A percentile compares a stretch with the other conserved stretches of the same genome.
Conservation (phyloP, 148 eudicot genomes). For the Vaccinium darrowii region DNA sequence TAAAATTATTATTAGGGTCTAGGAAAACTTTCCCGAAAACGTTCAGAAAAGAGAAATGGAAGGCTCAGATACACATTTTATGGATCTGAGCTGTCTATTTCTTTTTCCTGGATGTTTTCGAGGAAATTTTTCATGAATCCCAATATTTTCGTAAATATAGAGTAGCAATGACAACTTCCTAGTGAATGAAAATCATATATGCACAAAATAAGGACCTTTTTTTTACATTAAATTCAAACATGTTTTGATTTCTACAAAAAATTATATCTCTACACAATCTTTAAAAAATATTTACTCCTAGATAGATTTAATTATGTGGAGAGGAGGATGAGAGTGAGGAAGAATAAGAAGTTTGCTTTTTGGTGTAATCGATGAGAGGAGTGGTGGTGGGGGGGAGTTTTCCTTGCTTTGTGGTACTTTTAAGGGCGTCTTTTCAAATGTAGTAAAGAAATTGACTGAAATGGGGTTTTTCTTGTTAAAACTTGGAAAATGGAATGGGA, state of each 20-base stretch:
- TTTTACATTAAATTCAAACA: not conserved
- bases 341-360: constrained; percentile 25
- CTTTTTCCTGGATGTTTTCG: too few relatives aligned
- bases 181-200: too few relatives aligned
- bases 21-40: too few relatives aligned
- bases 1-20: too few relatives aligned
- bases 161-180: too few relatives aligned
- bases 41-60: too few relatives aligned
- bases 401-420: not conserved
- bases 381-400: constrained; percentile 11
- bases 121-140: too few relatives aligned
- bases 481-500: constrained; percentile 15
- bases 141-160: not conserved
- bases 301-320: not conserved
- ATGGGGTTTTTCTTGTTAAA: constrained; percentile 10
- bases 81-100: too few relatives aligned
- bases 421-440: not conserved
- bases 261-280: not conserved
- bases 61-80: too few relatives aligned
- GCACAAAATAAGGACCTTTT: not conserved
- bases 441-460: not conserved
- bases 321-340: constrained; percentile 9
- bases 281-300: not conserved
- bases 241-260: not conserved
- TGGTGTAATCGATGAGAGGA: constrained; percentile 44